Percentiles rank a stretch among this genome's conserved stretches.
Evolutionary conservation across 192 early-diverging fungal genomes (phyloP).

Genomic region (Gaertneriomyces sp.): DNA sequence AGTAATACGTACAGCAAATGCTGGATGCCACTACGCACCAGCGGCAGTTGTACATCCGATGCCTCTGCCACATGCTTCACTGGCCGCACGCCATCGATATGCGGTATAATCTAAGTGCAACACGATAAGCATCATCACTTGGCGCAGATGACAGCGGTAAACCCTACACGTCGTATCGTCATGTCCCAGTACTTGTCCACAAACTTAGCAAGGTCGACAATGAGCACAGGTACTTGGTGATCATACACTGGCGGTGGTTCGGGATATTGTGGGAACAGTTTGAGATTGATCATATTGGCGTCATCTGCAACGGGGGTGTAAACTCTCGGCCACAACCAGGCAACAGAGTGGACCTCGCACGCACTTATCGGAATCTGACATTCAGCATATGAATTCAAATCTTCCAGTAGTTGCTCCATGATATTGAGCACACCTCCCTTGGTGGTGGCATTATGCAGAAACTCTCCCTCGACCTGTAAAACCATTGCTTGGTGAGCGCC

Average conservation of each 20-base stretch:
- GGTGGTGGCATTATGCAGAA: conserved; percentile 46
- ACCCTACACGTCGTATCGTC: conserved; percentile 64
- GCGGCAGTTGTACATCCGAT: conserved; percentile 70
- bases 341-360: background rate
- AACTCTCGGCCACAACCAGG: background rate
- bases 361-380: conserved; percentile 82
- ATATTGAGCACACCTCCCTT: conserved; percentile 63
- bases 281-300: conserved; percentile 77
- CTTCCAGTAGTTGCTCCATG: conserved; percentile 80
- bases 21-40: conserved; percentile 77
- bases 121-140: background rate
- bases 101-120: conserved; percentile 54
- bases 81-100: conserved; percentile 82
- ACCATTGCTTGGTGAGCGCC: no score
- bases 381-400: conserved; percentile 81
- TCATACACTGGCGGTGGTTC: conserved; percentile 73
- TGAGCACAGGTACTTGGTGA: conserved; percentile 78
- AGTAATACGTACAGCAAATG: conserved; percentile 72
- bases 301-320: conserved; percentile 50
- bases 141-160: background rate
- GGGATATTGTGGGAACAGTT: conserved; percentile 75
- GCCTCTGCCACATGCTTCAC: conserved; percentile 77
- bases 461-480: conserved; percentile 54
- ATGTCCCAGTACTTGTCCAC: conserved; percentile 90
- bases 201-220: conserved; percentile 60